Base-by-base conservation (phyloP, 768 basidiomycete species). In the Rhizopogon rudus region DNA sequence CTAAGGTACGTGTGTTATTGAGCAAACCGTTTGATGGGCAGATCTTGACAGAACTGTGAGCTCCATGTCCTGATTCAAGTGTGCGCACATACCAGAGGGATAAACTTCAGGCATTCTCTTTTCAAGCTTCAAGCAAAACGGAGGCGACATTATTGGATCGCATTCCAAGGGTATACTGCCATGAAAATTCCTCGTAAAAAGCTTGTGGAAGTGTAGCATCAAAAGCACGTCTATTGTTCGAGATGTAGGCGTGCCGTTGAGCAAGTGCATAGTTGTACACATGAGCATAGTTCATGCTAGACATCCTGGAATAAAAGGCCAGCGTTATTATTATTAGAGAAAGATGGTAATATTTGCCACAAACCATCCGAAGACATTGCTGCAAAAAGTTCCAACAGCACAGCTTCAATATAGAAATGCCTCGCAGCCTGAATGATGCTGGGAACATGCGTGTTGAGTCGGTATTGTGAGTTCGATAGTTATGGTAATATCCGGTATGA, bases 101-200 rank as follows among this genome's bases (percentile, higher is more conserved):
- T 92, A 98, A 1, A 86, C 83, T 57, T 98, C 95, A 1, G 87
- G 77, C 62, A 98, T 89, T 7, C 97, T 83, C 57, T 86, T 85
- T 69, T 97, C 94, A 45, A 98, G 81, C 70, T 95, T 92, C 61
- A n/a, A n/a, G n/a, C n/a, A n/a, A n/a, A n/a, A n/a, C n/a, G n/a
- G n/a, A n/a, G n/a, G n/a, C n/a, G n/a, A n/a, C n/a, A n/a, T n/a
- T n/a, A n/a, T n/a, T n/a, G n/a, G n/a, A n/a, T n/a, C 59, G 55
- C 12, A 65, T 54, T 28, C 35, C 1, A 43, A 54, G 43, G 33
- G 44, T 33, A 37, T 33, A 45, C n/a, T 29, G 43, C 53, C 53
- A 54, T 10, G 9, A n/a, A 17, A 45, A 33, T 45, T 43, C 16
- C 12, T 35, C 1, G 14, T 54, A 8, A 2, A 17, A 37, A 22